phyloP scores from a whole-genome alignment of 2,329 filamentous ascomycete species.

The Venturia oleaginea region DNA sequence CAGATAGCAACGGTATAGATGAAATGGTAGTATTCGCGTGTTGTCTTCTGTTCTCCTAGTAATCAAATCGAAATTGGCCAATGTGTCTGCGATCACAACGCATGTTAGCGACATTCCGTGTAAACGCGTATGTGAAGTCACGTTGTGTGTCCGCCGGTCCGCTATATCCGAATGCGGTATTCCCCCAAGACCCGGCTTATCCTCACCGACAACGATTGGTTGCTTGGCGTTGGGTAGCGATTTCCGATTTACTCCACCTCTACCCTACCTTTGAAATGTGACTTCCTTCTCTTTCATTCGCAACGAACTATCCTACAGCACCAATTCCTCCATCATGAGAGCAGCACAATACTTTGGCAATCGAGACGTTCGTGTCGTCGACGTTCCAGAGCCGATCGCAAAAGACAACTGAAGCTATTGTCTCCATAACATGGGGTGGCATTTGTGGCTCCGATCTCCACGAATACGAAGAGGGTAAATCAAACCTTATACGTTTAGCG shows the following conservation, averaged over 20 bases:
- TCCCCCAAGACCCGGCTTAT: too few relatives aligned
- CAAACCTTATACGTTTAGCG: slow-evolving; percentile 27
- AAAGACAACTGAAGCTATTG: slow-evolving; percentile 21
- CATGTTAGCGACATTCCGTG: too few relatives aligned
- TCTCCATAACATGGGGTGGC: slow-evolving; percentile 25
- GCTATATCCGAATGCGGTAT: too few relatives aligned
- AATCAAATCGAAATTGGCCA: too few relatives aligned
- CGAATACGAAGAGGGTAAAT: too few relatives aligned
- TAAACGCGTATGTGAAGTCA: too few relatives aligned
- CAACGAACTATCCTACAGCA: neutral
- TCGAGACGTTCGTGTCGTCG: slow-evolving; percentile 22
- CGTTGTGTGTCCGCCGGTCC: too few relatives aligned
- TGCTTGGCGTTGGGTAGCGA: neutral
- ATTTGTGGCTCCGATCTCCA: slow-evolving; percentile 27
- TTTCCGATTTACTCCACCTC: neutral
- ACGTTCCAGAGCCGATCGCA: slow-evolving; percentile 20
- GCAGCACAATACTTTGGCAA: slow-evolving; percentile 24
- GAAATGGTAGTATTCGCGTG: too few relatives aligned
- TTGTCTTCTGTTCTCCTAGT: too few relatives aligned
- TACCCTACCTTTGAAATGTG: neutral
- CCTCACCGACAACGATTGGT: neutral
- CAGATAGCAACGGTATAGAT: neutral
- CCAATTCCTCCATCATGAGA: slow-evolving; percentile 19
- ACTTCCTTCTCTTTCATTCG: neutral
- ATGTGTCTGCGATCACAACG: too few relatives aligned